Conservation (phyloP, 495 filamentous ascomycete genomes). For the Aspergillus diversus region DNA sequence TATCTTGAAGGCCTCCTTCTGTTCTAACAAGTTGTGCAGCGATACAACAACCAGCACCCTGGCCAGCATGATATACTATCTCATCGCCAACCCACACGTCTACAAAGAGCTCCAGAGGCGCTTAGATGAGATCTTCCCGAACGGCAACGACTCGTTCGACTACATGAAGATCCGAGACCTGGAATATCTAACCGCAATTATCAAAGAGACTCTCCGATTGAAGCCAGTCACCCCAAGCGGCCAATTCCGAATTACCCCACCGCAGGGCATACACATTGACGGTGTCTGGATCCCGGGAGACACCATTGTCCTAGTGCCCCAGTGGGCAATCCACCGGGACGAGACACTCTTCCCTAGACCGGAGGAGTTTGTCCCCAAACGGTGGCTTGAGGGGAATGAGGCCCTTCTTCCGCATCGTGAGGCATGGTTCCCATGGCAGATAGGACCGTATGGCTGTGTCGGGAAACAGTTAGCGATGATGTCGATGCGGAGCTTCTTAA, state of each 20-base stretch:
- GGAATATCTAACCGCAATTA: slow-evolving; percentile 48
- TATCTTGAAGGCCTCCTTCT: background rate
- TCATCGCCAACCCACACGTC: slow-evolving; percentile 30
- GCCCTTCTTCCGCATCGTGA: slow-evolving; percentile 47
- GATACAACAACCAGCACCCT: slow-evolving; percentile 40
- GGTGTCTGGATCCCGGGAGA: slow-evolving; percentile 32
- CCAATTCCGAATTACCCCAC: slow-evolving; percentile 34
- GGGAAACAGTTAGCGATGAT: background rate
- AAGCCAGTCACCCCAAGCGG: slow-evolving; percentile 49
- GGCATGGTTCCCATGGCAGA: background rate
- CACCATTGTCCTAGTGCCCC: slow-evolving; percentile 33
- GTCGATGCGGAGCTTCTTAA: background rate
- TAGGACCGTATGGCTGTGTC: background rate
- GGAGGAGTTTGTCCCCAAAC: slow-evolving; percentile 55
- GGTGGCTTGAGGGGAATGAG: slow-evolving; percentile 52
- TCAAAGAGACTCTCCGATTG: slow-evolving; percentile 58
- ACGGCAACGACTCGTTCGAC: background rate
- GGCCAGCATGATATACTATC: slow-evolving; percentile 40
- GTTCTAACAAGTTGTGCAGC: slow-evolving; percentile 14
- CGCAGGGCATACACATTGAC: slow-evolving; percentile 29
- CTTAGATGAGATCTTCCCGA: slow-evolving; percentile 15
- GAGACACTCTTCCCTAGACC: slow-evolving; percentile 38
- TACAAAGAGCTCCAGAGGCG: slow-evolving; percentile 29
- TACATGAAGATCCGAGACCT: slow-evolving; percentile 22
- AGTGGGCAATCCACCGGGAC: slow-evolving; percentile 34